Base-by-base conservation (phyloP, 2,329 filamentous ascomycete genomes). In the Paecilomyces formosus region DNA sequence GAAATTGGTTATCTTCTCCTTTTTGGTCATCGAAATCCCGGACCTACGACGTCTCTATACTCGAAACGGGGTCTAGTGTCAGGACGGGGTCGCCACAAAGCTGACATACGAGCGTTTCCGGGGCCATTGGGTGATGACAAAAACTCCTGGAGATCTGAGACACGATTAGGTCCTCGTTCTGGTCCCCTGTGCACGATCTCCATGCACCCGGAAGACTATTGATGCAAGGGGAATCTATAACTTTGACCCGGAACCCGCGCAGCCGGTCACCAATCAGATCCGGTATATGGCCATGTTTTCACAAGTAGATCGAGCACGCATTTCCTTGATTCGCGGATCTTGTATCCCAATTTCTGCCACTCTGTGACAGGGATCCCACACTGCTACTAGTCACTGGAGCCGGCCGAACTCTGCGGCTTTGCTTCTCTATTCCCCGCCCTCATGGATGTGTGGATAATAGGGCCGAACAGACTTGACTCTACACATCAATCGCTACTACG, bases 211-310 rank as follows among this genome's bases (percentile, higher is more conserved):
- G 66, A 60, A 61, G 54, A 69, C 63, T 72, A 70, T 72, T 68
- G 63, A 72, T 72, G 71, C 70, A 74, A 74, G 72, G 72, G 67
- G 68, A 67, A 58, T 57, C 60, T 61, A 65, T 62, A 64, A 61
- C 62, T 63, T 65, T 64, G 66, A 65, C 68, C 60, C 65, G 66
- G 51, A 60, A 31, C 60, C 62, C 66, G 66, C 56, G 58, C 61
- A 54, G 51, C 60, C 58, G 69, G 70, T 71, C 69, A 73, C 71
- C 72, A 74, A 73, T 73, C 69, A 73, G 65, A 63, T 60, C 59
- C 61, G 59, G 57, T 55, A 57, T 63, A 68, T 68, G 63, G 58
- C 59, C 62, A 58, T 57, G 54, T 50, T 57, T 55, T 39, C 31
- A 39, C 54, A 13, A 55, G 53, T 57, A 55, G 57, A 62, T 62